Base-by-base conservation (phyloP, 2,329 filamentous ascomycete species). In the Thelonectria rubi region DNA sequence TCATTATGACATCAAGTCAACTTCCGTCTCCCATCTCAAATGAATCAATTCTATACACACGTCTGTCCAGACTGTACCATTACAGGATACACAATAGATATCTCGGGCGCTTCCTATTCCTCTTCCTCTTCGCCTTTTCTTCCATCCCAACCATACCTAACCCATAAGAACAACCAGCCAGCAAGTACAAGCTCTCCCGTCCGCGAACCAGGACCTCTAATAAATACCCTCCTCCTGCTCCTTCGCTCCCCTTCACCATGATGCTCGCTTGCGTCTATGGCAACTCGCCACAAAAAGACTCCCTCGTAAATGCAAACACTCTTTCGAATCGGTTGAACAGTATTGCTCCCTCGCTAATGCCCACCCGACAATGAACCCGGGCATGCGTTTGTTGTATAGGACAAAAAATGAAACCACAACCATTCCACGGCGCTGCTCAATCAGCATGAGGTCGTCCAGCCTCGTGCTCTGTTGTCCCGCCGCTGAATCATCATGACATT, bases 341-440 rank as follows among this genome's bases (percentile, higher is more conserved):
- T 49, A 61, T 60, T 55, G 58, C 67, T 70, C 65, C 67, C 61
- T 69, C 63, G 63, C 60, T 71, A 65, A 69, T 71, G 69, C 64
- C 67, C 51, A 30, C 62, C 64, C 66, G 65, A 69, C 67, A 69
- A 2, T 30, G 26, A 30, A 63, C 62, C 63, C 63, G 63, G 64
- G 71, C 66, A 71, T 70, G 69, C 69, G 68, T 61, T 57, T 65
- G 65, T 71, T 65, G 65, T 71, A 69, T 69, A 68, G 62, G 63
- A 69, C 62, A 70, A 66, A 66, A 66, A 63, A 67, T 55, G 61
- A 63, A 68, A 58, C 49, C 60, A 63, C 58, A 58, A 30, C 46
- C 67, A 66, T 62, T 56, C 53, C 48, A 39, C 55, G 49, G 58
- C 62, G 12, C 51, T 48, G 37, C 46, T 18, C 59, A 59, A 63